These are phyloP conservation scores for Flaveria ramosissima DNA, from an alignment of 129 eudicot species.

Conservation along the genomic window DNA sequence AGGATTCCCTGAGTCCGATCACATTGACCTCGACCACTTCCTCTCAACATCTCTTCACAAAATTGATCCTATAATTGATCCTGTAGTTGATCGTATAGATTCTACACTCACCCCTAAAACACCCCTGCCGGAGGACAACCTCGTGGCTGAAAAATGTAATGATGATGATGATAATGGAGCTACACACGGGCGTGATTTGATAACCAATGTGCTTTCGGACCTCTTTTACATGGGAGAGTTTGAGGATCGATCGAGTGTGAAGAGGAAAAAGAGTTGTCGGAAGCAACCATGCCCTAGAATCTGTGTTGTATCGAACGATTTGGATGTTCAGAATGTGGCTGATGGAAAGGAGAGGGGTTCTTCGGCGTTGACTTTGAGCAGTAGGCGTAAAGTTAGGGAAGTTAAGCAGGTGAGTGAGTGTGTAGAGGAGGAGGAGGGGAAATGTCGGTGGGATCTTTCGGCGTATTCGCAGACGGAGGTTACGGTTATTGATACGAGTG, in stretches of 20 bases:
- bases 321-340: not conserved
- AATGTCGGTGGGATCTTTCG: constrained; percentile 19
- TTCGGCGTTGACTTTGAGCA: constrained; percentile 25
- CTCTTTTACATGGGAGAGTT: constrained; percentile 31
- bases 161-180: not conserved
- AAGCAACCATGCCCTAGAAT: constrained; percentile 71
- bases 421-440: constrained; percentile 29
- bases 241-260: constrained; percentile 19
- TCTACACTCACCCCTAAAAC: not conserved
- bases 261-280: constrained; percentile 45
- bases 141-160: not conserved
- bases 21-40: constrained; percentile 20
- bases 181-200: not conserved
- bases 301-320: constrained; percentile 26
- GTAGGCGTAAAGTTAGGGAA: constrained; percentile 27
- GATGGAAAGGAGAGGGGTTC: constrained; percentile 1
- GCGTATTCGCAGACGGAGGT: constrained; percentile 77
- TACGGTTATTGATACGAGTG: constrained; percentile 79
- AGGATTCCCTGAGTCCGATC: constrained; percentile 14
- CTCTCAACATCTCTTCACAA: constrained; percentile 7
- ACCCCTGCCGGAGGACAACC: not conserved
- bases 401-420: constrained; percentile 8
- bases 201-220: constrained; percentile 15
- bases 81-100: not conserved
- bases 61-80: not conserved